A percentile compares a stretch with the other conserved stretches of the same genome.
Conservation (phyloP, 2,329 filamentous ascomycete genomes). For the Capronia americana region DNA sequence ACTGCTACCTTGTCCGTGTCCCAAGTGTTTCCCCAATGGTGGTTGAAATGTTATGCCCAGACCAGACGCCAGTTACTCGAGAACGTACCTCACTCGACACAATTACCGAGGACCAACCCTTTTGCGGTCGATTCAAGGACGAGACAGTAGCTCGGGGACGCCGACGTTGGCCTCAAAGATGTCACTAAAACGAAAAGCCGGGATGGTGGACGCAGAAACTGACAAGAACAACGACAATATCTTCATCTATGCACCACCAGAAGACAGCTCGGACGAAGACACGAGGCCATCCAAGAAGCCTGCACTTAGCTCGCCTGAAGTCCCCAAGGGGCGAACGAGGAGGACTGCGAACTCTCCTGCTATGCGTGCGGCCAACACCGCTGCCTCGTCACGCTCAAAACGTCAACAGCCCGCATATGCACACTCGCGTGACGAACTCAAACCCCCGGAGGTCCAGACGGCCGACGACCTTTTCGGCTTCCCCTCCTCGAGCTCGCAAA, state of each 20-base stretch:
- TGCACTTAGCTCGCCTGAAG: constrained; percentile 26
- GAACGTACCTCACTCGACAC: constrained; percentile 26
- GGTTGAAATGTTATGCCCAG: constrained; percentile 22
- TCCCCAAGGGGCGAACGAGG: neutral
- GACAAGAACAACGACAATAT: constrained; percentile 22
- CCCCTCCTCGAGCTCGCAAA: constrained; percentile 27
- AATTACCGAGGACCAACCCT: constrained; percentile 30
- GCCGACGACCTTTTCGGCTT: constrained; percentile 10
- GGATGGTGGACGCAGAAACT: constrained; percentile 6
- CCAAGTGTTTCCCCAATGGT: neutral
- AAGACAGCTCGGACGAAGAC: constrained; percentile 33
- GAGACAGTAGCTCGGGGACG: neutral
- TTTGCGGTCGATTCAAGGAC: constrained; percentile 22
- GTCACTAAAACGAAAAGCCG: neutral
- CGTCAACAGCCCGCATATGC: constrained; percentile 27
- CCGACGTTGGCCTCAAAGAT: neutral
- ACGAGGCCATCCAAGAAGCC: constrained; percentile 48
- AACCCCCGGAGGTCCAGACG: neutral
- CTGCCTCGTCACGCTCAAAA: constrained; percentile 28
- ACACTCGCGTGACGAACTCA: constrained; percentile 9
- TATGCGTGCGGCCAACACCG: constrained; percentile 25
- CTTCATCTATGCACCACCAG: constrained; percentile 28
- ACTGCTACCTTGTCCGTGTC: neutral
- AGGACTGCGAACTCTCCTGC: constrained; percentile 10
- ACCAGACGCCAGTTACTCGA: constrained; percentile 31